Evolutionary conservation across 139 green algal species (phyloP), one percentile per base, ranked within the genome.

Genomic region (Coelastrella sp.): DNA sequence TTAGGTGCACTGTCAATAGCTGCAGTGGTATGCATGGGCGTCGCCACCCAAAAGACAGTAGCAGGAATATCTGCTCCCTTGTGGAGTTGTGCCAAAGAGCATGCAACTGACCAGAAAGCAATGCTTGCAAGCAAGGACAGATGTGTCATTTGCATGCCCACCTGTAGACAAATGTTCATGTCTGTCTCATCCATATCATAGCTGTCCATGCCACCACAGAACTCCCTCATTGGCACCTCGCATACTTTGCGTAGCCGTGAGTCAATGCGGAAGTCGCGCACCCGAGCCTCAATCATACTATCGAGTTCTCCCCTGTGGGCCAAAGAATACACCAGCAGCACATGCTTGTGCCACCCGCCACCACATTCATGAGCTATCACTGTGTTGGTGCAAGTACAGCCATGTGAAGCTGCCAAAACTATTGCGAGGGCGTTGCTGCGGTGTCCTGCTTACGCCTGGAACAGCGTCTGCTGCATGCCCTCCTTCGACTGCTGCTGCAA

Each of bases 211-310:
- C 87, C 93, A 5, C 92, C 92, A 82, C 94, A 96, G 59, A 93
- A 11, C 57, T 94, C 92, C 77, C 91, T 82, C 80, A 96, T 94
- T 66, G 95, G 91, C 0, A 71, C 32, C 86, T 93, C 75, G 80
- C 94, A 96, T 0, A 84, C 66, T 0, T 47, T 92, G 54, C 92
- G 91, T n/a, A 98, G 91, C 6, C 91, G 84, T 11, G 88, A 93
- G 94, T 98, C 95, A 47, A 98, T 94, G 3, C 93, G 79, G 92
- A 97, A 97, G 91, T 98, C 95, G 4, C 90, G 91, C 32, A 96
- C 93, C 56, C 95, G 94, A 8, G 87, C 86, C 92, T 95, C 92
- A 92, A 98, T 97, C 92, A 96, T 95, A 17, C 7, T 75, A 65
- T 97, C 93, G 20, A 97, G 85, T 65, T 95, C 90, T 14, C 81